phyloP scores from a whole-genome alignment of 2,329 filamentous ascomycete species.

The Diaporthe sp. region DNA sequence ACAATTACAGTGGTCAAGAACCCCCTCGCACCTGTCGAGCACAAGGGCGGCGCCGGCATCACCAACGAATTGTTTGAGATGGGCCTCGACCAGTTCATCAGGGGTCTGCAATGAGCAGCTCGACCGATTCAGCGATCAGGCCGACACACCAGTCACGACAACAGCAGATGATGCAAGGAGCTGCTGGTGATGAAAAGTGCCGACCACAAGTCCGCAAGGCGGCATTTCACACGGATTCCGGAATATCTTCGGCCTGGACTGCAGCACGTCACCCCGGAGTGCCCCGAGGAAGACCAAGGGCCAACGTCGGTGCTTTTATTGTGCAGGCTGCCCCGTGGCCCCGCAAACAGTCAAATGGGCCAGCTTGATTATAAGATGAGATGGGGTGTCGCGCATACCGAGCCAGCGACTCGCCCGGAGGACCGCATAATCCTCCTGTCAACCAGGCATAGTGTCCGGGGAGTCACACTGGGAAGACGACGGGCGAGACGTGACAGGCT shows the following conservation, averaged over 20 bases:
- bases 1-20: slow-evolving; percentile 74
- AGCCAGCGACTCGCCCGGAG: no score
- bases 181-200: no score
- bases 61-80: slow-evolving; percentile 79
- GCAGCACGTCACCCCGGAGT: not conserved
- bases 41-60: slow-evolving; percentile 77
- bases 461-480: not conserved
- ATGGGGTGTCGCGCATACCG: not conserved
- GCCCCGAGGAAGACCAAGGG: not conserved
- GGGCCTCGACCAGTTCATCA: slow-evolving; percentile 82
- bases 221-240: no score
- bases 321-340: not conserved
- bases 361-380: no score
- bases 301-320: not conserved
- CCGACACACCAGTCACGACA: not conserved
- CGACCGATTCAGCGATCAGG: not conserved
- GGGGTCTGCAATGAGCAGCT: slow-evolving; percentile 58
- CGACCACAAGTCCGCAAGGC: not conserved
- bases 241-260: not conserved
- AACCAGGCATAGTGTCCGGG: not conserved
- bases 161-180: no score
- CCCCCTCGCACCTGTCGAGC: slow-evolving; percentile 75
- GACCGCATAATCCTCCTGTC: no score
- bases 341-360: not conserved
- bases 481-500: not conserved